Evolutionary conservation across 306 rosid species (phyloP), one percentile per base, ranked within the genome.

Genomic region (Notholithocarpus densiflorus): DNA sequence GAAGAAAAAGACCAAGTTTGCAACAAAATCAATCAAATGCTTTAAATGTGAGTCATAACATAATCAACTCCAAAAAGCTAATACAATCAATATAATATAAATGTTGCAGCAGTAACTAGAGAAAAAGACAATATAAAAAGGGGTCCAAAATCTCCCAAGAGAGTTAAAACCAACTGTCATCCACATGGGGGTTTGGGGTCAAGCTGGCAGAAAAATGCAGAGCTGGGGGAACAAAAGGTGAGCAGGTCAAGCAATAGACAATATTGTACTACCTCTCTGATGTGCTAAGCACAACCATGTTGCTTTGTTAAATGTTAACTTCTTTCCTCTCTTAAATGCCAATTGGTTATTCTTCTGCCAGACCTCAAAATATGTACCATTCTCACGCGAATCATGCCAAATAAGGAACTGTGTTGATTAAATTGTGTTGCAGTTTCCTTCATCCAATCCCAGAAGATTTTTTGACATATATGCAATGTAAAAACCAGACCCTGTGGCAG

Each of bases 131-230:
- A 17, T n/a, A 40, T 5, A 18, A 6, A 19, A 21, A 48, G 1
- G 76, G 10, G 3, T 5, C 13, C 34, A 52, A 52, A 26, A 18
- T 32, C 20, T 0, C 5, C 6, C 26, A 40, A 48, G 57, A 51
- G 14, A 29, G 51, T 11, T 6, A 64, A 18, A 53, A 62, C 77
- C 77, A 73, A 64, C 78, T 62, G 78, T 72, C 73, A 57, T 11
- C 71, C 82, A 72, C 82, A 73, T 79, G 82, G 72, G 27, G 19
- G 23, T 15, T n/a, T 0, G 6, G 18, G 37, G 51, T 45, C 20
- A 31, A 71, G 55, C 21, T 27, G 65, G 82, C 82, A 72, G 73
- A 79, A 52, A 52, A 52, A 32, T 31, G 69, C 57, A 55, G 57
- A 55, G 68, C 17, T 0, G 26, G n/a, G 24, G 51, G 19, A 18